These are phyloP conservation scores for Diplosphaera chodatii DNA, from an alignment of 139 green algal species.

Conservation along the genomic window DNA sequence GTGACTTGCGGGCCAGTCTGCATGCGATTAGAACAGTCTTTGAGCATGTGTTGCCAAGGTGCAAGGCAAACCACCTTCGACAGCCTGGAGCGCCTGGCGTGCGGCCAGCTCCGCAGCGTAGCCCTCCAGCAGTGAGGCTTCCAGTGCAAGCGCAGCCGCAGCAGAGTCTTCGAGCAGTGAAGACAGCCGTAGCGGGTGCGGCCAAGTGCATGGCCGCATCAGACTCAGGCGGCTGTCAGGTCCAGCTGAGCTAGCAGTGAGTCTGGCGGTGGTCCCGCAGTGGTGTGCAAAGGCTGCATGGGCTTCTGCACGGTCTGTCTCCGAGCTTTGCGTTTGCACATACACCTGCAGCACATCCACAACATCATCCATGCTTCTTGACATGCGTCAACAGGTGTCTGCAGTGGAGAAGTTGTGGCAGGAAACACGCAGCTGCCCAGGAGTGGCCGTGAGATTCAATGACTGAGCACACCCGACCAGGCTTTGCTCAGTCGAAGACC, in stretches of 20 bases:
- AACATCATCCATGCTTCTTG: no score
- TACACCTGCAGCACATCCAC: slow-evolving; percentile 23
- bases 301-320: slow-evolving; percentile 2
- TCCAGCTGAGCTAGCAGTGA: background rate
- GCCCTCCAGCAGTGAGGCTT: slow-evolving; percentile 27
- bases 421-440: no score
- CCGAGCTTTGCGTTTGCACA: slow-evolving; percentile 7
- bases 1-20: no score
- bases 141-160: slow-evolving; percentile 15
- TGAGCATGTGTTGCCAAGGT: no score
- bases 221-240: slow-evolving; percentile 1
- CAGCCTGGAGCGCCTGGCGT: background rate
- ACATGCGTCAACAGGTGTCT: no score
- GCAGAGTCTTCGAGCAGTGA: slow-evolving; percentile 15
- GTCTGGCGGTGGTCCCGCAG: slow-evolving; percentile 1
- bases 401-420: no score
- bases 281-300: slow-evolving; percentile 7
- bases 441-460: no score
- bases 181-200: slow-evolving; percentile 6
- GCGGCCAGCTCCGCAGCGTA: slow-evolving; percentile 7
- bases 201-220: slow-evolving; percentile 28
- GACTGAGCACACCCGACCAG: no score
- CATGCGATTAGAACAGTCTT: no score
- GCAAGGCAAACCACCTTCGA: slow-evolving; percentile 1
- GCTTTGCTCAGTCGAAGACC: no score